Percentiles rank a stretch among this genome's conserved stretches.
phyloP scores from a whole-genome alignment of 1,284 basidiomycete species.

The Coniferiporia sulphurascens region DNA sequence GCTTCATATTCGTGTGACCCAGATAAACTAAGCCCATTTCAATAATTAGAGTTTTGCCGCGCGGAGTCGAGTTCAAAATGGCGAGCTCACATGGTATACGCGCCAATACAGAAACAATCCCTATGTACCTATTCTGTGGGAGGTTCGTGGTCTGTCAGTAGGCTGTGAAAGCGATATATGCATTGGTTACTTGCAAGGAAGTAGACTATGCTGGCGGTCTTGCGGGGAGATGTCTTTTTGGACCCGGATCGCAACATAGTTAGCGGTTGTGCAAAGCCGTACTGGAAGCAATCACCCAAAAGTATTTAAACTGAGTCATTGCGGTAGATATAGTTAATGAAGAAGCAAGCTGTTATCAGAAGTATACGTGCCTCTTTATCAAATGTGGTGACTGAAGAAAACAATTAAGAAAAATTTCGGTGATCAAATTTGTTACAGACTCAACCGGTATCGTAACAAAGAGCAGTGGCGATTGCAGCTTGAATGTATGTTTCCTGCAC shows the following conservation, averaged over 20 bases:
- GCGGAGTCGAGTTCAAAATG: no score
- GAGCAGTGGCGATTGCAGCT: neutral
- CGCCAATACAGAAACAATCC: no score
- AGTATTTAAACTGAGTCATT: neutral
- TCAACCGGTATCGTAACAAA: constrained; percentile 5
- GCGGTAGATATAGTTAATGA: no score
- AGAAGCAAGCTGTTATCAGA: neutral
- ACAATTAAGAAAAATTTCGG: neutral
- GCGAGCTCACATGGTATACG: no score
- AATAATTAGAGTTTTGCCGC: no score
- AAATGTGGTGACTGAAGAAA: neutral
- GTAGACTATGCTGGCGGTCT: neutral
- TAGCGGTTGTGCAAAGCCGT: neutral
- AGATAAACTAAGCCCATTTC: no score
- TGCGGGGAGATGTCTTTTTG: neutral
- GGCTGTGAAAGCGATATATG: no score
- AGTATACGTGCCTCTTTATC: neutral
- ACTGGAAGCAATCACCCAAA: neutral
- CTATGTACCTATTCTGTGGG: no score
- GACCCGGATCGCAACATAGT: no score
- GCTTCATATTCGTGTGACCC: no score
- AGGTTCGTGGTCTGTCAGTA: no score
- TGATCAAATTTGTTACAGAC: neutral
- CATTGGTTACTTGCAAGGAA: neutral
- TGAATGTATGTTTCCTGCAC: neutral